Evolutionary conservation across 2,329 filamentous ascomycete genomes (phyloP).

Genomic region (Endocalyx cinctus): DNA sequence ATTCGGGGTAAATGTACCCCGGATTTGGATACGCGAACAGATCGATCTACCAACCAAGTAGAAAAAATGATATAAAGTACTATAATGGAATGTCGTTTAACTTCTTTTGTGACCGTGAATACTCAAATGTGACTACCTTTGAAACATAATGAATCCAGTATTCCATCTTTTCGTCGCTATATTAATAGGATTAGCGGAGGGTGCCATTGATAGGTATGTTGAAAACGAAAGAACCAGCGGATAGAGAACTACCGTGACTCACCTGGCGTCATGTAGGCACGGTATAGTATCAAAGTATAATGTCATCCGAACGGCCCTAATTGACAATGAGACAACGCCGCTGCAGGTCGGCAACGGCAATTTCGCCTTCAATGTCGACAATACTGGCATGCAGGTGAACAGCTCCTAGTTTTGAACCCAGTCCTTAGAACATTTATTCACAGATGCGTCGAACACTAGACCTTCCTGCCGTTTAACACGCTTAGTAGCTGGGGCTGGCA

Average conservation of each 20-base stretch:
- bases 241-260: not conserved
- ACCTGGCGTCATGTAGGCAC: slow-evolving; percentile 12
- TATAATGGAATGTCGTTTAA: not conserved
- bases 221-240: not conserved
- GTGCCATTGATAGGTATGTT: slow-evolving; percentile 10
- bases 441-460: slow-evolving; percentile 7
- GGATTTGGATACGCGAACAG: slow-evolving; percentile 2
- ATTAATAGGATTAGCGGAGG: too few species aligned
- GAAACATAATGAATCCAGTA: too few species aligned
- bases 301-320: slow-evolving; percentile 16
- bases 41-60: not conserved
- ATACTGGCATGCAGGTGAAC: slow-evolving; percentile 22
- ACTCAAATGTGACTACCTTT: too few species aligned
- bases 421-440: not conserved
- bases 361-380: slow-evolving; percentile 26
- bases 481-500: slow-evolving; percentile 26
- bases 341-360: slow-evolving; percentile 26
- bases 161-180: too few species aligned
- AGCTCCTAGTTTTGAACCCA: too few species aligned
- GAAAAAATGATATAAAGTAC: not conserved
- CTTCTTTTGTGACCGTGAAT: too few species aligned
- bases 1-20: slow-evolving; percentile 13
- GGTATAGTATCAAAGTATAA: slow-evolving; percentile 18
- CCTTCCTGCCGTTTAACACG: slow-evolving; percentile 23
- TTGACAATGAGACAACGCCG: slow-evolving; percentile 22